Evolutionary conservation across 345 rosid species (phyloP).

Genomic region (Citrus cavaleriei): DNA sequence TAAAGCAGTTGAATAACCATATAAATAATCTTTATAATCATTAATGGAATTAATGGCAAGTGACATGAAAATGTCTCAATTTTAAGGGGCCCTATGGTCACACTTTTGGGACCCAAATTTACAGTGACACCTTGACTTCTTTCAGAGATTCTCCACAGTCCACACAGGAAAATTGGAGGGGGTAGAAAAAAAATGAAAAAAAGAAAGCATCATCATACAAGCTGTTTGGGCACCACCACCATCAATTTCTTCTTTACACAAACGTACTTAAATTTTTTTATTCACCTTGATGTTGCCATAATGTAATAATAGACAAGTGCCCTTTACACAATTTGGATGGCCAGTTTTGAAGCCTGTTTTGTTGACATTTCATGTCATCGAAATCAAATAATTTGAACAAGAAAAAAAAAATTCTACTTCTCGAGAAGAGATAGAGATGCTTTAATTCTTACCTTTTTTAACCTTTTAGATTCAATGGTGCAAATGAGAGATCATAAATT

Average conservation of each 20-base stretch:
- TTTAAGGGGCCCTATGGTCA: neutral
- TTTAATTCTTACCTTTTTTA: neutral
- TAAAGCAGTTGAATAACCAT: neutral
- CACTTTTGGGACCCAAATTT: slow-evolving; percentile 6
- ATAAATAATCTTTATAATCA: neutral
- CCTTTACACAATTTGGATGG: slow-evolving; percentile 20
- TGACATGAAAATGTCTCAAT: neutral
- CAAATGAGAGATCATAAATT: slow-evolving; percentile 11
- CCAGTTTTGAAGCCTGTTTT: slow-evolving; percentile 13
- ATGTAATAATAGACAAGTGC: slow-evolving; percentile 10
- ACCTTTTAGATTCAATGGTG: slow-evolving; percentile 20
- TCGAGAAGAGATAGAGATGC: neutral
- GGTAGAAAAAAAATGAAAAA: neutral
- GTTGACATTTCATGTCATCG: slow-evolving; percentile 16
- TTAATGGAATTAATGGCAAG: neutral
- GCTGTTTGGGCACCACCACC: neutral
- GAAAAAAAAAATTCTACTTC: no score
- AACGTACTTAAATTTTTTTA: neutral
- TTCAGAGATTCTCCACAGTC: neutral
- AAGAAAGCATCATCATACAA: neutral
- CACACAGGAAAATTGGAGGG: neutral
- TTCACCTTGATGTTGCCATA: slow-evolving; percentile 16
- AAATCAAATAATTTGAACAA: neutral
- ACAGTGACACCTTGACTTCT: neutral
- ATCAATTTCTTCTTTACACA: neutral